Evolutionary conservation across 768 basidiomycete species (phyloP).

Genomic region (Hypsizygus marmoreus): DNA sequence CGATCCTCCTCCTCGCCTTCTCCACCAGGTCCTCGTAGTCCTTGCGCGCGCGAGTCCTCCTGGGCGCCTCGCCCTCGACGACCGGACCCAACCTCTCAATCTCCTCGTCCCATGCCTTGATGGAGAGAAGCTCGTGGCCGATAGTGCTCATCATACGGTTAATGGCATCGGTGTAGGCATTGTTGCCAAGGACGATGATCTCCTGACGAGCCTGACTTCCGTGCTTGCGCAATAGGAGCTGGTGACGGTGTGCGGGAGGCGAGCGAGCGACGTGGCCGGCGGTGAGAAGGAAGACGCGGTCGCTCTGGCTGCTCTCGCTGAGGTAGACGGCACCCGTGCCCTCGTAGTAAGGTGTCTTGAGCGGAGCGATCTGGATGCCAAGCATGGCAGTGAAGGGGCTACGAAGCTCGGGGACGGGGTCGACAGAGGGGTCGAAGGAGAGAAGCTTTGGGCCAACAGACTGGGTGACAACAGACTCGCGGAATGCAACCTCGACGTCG

Average conservation of each 20-base stretch:
- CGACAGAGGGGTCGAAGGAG: constrained; percentile 21
- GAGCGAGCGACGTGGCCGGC: constrained; percentile 37
- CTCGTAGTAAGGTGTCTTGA: constrained; percentile 29
- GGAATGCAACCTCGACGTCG: constrained; percentile 34
- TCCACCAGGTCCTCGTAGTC: constrained; percentile 21
- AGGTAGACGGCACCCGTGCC: constrained; percentile 39
- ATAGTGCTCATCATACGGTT: no score
- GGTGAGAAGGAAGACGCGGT: constrained; percentile 31
- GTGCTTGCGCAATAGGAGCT: constrained; percentile 14
- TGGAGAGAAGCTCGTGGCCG: no score
- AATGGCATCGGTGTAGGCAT: no score
- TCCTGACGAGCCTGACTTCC: constrained; percentile 28
- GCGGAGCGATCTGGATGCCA: constrained; percentile 35
- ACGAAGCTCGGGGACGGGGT: constrained; percentile 25
- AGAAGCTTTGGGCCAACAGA: constrained; percentile 31
- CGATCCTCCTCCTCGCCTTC: constrained; percentile 24
- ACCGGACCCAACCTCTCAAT: constrained; percentile 23
- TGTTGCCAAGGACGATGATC: no score
- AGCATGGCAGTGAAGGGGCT: constrained; percentile 38
- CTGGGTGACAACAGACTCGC: constrained; percentile 28
- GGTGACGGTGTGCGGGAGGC: constrained; percentile 26
- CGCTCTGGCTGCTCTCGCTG: constrained; percentile 22
- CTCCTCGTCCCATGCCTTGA: constrained; percentile 21
- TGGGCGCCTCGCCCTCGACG: constrained; percentile 15
- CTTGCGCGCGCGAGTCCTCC: constrained; percentile 22